A percentile compares a stretch with the other conserved stretches of the same genome.
Evolutionary conservation across 805 yeast species (phyloP).

Genomic region (Sugiyamaella chiloensis): DNA sequence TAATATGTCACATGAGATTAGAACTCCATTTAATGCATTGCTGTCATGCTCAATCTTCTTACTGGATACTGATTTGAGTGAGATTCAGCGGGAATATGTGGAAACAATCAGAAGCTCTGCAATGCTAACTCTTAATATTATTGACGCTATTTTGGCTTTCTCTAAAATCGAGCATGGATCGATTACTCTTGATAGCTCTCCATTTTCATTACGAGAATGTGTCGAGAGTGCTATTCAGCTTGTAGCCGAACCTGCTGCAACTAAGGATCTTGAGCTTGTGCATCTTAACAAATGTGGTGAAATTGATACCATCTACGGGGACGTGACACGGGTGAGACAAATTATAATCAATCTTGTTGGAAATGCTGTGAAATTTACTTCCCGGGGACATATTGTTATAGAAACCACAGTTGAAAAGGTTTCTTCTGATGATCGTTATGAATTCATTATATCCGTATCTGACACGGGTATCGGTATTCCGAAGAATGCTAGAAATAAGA

Average conservation of each 20-base stretch:
- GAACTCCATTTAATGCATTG: slow-evolving; percentile 55
- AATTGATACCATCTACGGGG: slow-evolving; percentile 43
- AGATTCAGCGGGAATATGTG: slow-evolving; percentile 48
- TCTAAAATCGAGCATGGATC: slow-evolving; percentile 56
- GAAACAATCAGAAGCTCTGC: slow-evolving; percentile 52
- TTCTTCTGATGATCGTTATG: slow-evolving; percentile 38
- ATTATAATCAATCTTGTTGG: slow-evolving; percentile 51
- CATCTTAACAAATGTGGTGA: slow-evolving; percentile 42
- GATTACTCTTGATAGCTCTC: slow-evolving; percentile 42
- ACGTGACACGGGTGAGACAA: slow-evolving; percentile 49
- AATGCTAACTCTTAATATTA: slow-evolving; percentile 49
- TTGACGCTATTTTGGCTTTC: slow-evolving; percentile 53
- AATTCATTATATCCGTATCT: slow-evolving; percentile 40
- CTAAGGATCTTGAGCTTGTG: slow-evolving; percentile 45
- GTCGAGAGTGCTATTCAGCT: slow-evolving; percentile 48
- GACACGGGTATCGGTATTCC: slow-evolving; percentile 59
- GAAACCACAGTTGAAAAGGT: slow-evolving; percentile 32
- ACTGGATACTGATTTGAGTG: slow-evolving; percentile 45
- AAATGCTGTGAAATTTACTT: slow-evolving; percentile 52
- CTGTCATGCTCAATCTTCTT: slow-evolving; percentile 32
- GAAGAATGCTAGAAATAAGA: slow-evolving; percentile 40
- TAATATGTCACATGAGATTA: slow-evolving; percentile 56
- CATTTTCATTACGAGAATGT: slow-evolving; percentile 45
- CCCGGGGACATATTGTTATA: slow-evolving; percentile 42
- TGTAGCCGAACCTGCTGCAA: slow-evolving; percentile 47